These are phyloP conservation scores for Tuber indicum DNA, from an alignment of 495 filamentous ascomycete species.

Conservation along the genomic window DNA sequence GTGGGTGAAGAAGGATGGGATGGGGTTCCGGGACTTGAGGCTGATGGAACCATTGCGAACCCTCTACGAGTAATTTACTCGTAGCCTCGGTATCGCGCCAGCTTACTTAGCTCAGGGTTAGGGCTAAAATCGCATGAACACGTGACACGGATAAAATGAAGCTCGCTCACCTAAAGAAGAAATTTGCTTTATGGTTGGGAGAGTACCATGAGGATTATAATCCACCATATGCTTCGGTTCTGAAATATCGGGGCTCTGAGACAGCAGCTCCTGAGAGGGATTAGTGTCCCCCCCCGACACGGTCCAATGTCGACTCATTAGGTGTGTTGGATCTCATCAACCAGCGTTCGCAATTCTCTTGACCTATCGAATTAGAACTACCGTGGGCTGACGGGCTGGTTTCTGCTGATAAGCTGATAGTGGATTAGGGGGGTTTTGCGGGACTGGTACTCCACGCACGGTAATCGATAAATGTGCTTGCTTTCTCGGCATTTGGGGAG, in stretches of 20 bases:
- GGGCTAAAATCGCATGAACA: not conserved
- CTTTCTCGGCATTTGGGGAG: not conserved
- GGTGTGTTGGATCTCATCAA: too few species aligned
- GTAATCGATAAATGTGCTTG: not conserved
- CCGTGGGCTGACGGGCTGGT: too few species aligned
- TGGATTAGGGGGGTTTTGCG: too few species aligned
- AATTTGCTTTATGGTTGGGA: not conserved
- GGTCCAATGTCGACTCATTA: too few species aligned
- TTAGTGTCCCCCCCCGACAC: too few species aligned
- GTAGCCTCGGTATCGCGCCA: not conserved
- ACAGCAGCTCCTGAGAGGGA: too few species aligned
- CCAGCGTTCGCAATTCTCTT: too few species aligned
- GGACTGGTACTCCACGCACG: not conserved
- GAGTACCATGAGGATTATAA: not conserved
- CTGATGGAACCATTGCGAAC: not conserved
- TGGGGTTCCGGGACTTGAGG: constrained; percentile 7
- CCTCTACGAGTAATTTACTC: too few species aligned
- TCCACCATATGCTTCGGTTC: too few species aligned
- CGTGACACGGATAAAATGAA: not conserved
- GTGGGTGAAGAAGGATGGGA: constrained; percentile 7
- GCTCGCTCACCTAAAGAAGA: not conserved
- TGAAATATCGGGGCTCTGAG: too few species aligned
- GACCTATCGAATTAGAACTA: too few species aligned
- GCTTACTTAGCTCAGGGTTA: not conserved
- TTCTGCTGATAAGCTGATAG: too few species aligned